Base-by-base conservation (phyloP, 495 filamentous ascomycete genomes). In the Aspergillus sclerotioniger region DNA sequence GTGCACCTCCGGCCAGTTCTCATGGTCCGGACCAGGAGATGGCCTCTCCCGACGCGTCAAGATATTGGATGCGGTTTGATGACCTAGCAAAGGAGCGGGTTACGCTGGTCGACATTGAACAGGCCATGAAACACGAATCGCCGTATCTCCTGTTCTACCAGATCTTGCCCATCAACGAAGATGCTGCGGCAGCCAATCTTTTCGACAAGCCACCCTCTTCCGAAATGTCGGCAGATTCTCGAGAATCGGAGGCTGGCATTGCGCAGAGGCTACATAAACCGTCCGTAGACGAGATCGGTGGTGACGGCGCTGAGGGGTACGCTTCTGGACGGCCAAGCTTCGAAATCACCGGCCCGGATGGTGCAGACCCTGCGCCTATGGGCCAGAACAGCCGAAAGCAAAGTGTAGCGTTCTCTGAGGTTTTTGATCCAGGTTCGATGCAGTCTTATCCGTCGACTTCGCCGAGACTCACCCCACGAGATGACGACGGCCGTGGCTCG, bases 71-170 rank as follows among this genome's bases (percentile, higher is more conserved):
- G 66, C 88, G 85, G 20, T 95, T 96, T 56, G 94, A 98, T 71
- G 94, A 98, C 62, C 73, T 97, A 33, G 86, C 84, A 0, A 62
- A 67, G 16, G 83, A 89, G 41, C 82, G 94, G 39, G 88, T 96
- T 3, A 78, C 76, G 2, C 73, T 86, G 39, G 85, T 96, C 41
- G 87, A 96, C 61, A 88, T 94, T 54, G 86, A 91, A 50, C 77
- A 90, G 56, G 80, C 84, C 35, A 71, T 97, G 52, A 85, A 82
- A 54, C 80, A 87, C n/a, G 93, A 96, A 67, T 92, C 89, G 59
- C 93, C 94, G 4, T 98, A 98, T 62, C 81, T 98, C 3, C 75
- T 98, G 0, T 96, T 97, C 71, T 98, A 96, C 64, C 93, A 96
- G 68, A 92, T 97, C 39, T 80, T 91, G 35, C 94, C 93, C 0